Base-by-base conservation (phyloP, 2,329 filamentous ascomycete species). In the Hyphodiscus sp. region DNA sequence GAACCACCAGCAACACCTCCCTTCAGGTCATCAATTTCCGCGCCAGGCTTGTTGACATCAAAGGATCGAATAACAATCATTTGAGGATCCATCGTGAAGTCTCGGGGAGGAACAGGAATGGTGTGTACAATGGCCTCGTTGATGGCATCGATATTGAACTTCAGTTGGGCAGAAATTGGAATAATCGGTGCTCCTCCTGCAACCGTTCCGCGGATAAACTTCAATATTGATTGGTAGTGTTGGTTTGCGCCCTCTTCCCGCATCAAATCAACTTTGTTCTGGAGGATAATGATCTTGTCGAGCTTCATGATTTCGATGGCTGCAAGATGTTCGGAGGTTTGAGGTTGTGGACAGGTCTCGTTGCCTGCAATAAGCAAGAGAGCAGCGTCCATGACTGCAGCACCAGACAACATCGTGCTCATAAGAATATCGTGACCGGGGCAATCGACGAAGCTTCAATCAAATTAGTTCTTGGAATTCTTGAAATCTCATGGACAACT, bases 291-390 rank as follows among this genome's bases (percentile, higher is more conserved):
- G 74, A 99, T 96, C 77, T 99, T 95, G 73, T 95, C 91, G 61
- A 99, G 83, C 81, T 99, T 99, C 94, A 99, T 99, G 71, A 99
- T 99, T 74, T 99, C 94, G 69, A 99, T 97, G 62, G 94, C 94
- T 62, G 94, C 94, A 77, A 99, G 80, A 80, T 99, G 94, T 77
- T 99, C 94, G 20, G 92, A 96, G 18, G 94, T 99, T 76, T 99
- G 94, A 49, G 94, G 94, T 74, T 99, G 94, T 33, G 94, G 94
- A 77, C 94, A 97, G 50, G 89, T 85, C 86, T 99, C 94, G 77
- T 99, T 99, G 71, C 94, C 94, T 58, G 94, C 94, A 70, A 99
- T 96, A 51, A 99, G 81, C 52, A 99, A 83, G 56, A 99, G 82
- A 18, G 94, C 94, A 61, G 94, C 94, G 74, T 99, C 94, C 94